These are phyloP conservation scores for Gymnopus androsaceus DNA, from an alignment of 1,284 basidiomycete genomes.

Conservation along the genomic window DNA sequence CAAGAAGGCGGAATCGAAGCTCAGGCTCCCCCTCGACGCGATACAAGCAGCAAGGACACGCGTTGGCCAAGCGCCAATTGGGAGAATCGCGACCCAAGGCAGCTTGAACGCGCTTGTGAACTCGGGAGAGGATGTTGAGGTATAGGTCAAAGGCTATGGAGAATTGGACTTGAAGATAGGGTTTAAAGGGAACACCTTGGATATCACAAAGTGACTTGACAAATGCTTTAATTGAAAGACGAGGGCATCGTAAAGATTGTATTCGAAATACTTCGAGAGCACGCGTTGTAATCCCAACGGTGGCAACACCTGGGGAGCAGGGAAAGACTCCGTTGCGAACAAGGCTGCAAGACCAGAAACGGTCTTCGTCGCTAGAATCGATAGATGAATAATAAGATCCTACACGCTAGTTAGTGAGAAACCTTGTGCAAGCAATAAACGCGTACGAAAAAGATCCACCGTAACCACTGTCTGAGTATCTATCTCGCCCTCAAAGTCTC, in stretches of 20 bases:
- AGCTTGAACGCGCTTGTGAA: conserved; percentile 15
- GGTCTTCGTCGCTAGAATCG: neutral
- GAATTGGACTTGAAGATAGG: conserved; percentile 14
- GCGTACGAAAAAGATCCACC: conserved; percentile 6
- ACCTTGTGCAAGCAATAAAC: neutral
- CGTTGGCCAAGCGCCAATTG: conserved; percentile 29
- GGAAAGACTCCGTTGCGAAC: conserved; percentile 13
- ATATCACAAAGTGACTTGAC: conserved; percentile 20
- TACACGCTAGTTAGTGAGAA: neutral
- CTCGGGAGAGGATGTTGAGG: neutral
- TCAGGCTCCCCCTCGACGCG: no score
- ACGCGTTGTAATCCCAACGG: neutral
- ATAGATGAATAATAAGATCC: neutral
- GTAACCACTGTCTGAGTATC: neutral
- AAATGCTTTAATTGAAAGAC: conserved; percentile 15
- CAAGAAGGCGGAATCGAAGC: no score
- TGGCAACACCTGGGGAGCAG: neutral
- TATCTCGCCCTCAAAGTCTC: neutral
- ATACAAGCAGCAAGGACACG: conserved; percentile 34
- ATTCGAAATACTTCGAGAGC: conserved; percentile 5
- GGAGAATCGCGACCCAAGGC: conserved; percentile 23
- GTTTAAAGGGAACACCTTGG: conserved; percentile 9
- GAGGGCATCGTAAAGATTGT: conserved; percentile 6
- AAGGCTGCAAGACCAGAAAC: neutral
- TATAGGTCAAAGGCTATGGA: conserved; percentile 22